Evolutionary conservation across 2,329 filamentous ascomycete genomes (phyloP).

Genomic region (Venturiaceae sp.): DNA sequence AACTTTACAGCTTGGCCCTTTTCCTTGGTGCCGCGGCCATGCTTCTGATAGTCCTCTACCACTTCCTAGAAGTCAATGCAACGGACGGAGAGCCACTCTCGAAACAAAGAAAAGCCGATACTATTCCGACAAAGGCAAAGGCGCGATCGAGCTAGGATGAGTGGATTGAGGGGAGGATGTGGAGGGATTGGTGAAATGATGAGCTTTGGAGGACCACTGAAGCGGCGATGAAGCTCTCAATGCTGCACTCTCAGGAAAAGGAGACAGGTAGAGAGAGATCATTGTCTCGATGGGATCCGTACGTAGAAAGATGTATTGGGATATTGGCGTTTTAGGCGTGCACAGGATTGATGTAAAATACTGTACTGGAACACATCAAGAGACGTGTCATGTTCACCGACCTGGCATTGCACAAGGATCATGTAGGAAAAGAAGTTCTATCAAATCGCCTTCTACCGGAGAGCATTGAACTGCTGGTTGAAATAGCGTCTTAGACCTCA

Average conservation of each 20-base stretch:
- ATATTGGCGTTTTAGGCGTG: not conserved
- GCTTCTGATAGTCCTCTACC: conserved; percentile 88
- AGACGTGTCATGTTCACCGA: not conserved
- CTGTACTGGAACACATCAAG: not conserved
- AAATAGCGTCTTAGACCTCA: too few species aligned
- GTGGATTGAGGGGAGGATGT: not conserved
- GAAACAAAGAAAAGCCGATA: not conserved
- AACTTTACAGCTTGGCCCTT: conserved; percentile 85
- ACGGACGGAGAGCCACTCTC: conserved; percentile 32
- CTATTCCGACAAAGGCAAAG: not conserved
- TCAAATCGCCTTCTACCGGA: too few species aligned
- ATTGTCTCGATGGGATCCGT: not conserved
- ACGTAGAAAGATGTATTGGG: not conserved
- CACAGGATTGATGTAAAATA: not conserved
- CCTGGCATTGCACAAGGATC: not conserved
- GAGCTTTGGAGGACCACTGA: not conserved
- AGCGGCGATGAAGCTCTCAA: not conserved
- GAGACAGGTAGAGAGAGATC: not conserved
- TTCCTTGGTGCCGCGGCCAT: conserved; percentile 85
- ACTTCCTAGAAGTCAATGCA: conserved; percentile 95
- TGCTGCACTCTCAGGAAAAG: not conserved
- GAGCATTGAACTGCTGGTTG: too few species aligned
- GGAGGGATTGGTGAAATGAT: not conserved
- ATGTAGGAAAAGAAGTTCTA: not conserved
- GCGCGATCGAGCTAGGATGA: conserved; percentile 2